Evolutionary conservation across 176 grass and related monocot genomes (phyloP), one percentile per base, ranked within the genome.

Genomic region (Miscanthus lutarioriparius): DNA sequence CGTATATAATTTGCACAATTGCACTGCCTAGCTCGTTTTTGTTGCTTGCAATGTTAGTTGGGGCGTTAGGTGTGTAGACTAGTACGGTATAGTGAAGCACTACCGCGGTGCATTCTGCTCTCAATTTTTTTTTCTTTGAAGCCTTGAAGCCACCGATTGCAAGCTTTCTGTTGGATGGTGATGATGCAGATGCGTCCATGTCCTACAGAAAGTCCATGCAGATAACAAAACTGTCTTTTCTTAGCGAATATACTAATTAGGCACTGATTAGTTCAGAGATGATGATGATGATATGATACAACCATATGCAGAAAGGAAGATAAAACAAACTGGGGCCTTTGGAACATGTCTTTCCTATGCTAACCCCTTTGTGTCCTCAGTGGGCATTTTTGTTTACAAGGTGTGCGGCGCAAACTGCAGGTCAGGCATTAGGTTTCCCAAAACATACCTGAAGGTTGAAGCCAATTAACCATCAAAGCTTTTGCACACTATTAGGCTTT

Each of bases 131-230:
- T 15, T 12, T 2, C 2, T 71, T 17, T 47, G 44, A 44, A 41
- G 10, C 6, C 0, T 41, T 41, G 67, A 44, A 72, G 12, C 70
- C 12, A 72, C 45, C 22, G 40, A 8, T 30, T 30, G 17, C 11
- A 15, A 40, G 41, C 32, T 39, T 87, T 87, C 49, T 56, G 58
- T 75, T 65, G 44, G 72, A 74, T 68, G 44, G 47, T 81, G 61
- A 33, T 58, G 79, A 67, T 32, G 67, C 35, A 39, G 76, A 49
- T 72, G 67, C 69, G 53, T 49, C 28, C 41, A 65, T 86, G 67
- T 40, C 39, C 22, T 72, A 35, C 70, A 64, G 33, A 73, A 71
- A 86, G 43, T 30, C 13, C 56, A 80, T 30, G 30, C 8, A 53
- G 32, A 74, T 80, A 53, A 19, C 7, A 66, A 33, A 39, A 80